Evolutionary conservation across 768 basidiomycete species (phyloP).

Genomic region (Russula abietina): DNA sequence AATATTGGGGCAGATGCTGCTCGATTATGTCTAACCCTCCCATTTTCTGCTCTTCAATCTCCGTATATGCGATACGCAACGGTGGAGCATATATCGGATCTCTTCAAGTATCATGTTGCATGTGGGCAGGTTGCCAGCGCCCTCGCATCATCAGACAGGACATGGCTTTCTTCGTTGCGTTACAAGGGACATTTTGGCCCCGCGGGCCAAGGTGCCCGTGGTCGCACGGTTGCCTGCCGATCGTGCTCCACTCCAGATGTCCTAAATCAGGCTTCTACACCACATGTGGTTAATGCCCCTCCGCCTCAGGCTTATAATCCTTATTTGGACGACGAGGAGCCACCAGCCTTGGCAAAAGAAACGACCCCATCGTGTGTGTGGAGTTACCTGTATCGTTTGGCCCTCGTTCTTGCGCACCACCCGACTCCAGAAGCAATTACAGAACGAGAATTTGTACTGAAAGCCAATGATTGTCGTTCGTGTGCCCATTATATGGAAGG

Average conservation of each 20-base stretch:
- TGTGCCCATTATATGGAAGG: background rate
- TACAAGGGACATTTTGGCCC: no score
- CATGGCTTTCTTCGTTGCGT: background rate
- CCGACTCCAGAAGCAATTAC: background rate
- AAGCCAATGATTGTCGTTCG: background rate
- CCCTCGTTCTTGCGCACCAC: background rate
- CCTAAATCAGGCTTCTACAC: background rate
- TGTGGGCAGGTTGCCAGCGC: conserved; percentile 5
- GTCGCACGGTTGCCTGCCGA: no score
- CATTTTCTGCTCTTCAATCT: background rate
- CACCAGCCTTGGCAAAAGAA: no score
- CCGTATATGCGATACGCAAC: background rate
- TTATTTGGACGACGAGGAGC: no score
- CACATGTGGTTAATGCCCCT: no score
- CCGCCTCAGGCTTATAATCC: no score
- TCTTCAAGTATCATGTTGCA: conserved; percentile 4
- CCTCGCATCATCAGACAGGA: background rate
- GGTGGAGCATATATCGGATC: background rate
- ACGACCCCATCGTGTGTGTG: no score
- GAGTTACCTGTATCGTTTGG: conserved; percentile 1
- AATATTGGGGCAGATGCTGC: conserved; percentile 1
- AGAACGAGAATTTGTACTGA: background rate
- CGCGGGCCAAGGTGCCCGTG: no score
- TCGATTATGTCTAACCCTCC: background rate
- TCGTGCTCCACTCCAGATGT: background rate